Conservation (phyloP, 495 filamentous ascomycete genomes). For the Jackrogersella multiformis region DNA sequence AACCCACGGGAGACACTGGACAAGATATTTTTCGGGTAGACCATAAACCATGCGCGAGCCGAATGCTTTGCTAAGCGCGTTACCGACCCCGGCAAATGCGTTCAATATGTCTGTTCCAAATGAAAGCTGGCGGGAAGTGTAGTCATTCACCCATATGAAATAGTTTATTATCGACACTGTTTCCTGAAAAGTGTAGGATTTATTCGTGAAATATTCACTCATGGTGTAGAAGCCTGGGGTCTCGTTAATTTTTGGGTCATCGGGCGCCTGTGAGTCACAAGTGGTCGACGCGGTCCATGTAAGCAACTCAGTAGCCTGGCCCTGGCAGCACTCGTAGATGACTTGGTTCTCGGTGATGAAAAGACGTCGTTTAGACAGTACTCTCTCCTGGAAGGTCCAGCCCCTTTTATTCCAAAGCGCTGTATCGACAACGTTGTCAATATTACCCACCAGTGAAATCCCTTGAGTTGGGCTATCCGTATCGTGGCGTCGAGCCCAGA, state of each 20-base stretch:
- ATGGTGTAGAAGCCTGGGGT: not conserved
- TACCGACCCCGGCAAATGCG: conserved; percentile 46
- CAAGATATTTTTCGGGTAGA: conserved; percentile 42
- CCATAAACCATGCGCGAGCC: conserved; percentile 36
- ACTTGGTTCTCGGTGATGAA: conserved; percentile 42
- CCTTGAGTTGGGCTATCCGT: not conserved
- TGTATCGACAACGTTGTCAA: not conserved
- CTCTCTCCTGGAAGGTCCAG: conserved; percentile 51
- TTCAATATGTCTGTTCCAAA: conserved; percentile 44
- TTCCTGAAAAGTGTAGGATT: not conserved
- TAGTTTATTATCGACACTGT: conserved; percentile 27
- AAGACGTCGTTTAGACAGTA: conserved; percentile 43
- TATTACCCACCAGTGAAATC: not conserved
- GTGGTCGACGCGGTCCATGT: conserved; percentile 14
- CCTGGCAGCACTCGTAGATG: conserved; percentile 40
- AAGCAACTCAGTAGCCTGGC: conserved; percentile 30
- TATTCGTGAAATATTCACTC: not conserved
- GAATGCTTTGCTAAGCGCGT: conserved; percentile 27
- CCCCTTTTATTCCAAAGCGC: conserved; percentile 49
- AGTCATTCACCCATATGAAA: conserved; percentile 36
- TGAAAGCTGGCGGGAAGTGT: conserved; percentile 41
- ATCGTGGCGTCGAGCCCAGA: not conserved
- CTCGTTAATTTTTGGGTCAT: not conserved
- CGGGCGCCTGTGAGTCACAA: not conserved
- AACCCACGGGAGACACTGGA: conserved; percentile 41